These are phyloP conservation scores for Rauvolfia tetraphylla DNA, from an alignment of 257 asterid species.

Conservation along the genomic window DNA sequence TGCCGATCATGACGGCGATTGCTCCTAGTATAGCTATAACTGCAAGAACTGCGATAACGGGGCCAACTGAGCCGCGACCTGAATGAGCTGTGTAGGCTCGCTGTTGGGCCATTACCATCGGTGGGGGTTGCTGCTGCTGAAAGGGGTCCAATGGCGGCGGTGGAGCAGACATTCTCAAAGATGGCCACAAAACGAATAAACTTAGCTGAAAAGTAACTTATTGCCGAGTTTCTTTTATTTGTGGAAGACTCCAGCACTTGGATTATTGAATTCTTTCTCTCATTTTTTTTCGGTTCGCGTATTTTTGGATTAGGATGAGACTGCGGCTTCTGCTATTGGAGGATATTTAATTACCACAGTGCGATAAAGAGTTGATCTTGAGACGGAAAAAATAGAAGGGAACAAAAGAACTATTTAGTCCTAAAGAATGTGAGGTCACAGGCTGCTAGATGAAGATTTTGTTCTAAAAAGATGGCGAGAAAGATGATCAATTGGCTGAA, in stretches of 20 bases:
- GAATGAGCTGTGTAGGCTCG: constrained; percentile 48
- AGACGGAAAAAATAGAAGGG: not conserved
- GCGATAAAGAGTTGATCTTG: not conserved
- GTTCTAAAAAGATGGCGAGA: not conserved
- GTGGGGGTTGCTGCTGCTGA: constrained; percentile 49
- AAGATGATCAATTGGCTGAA: not conserved
- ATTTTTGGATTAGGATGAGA: not conserved
- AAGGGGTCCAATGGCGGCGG: constrained; percentile 39
- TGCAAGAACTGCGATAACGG: constrained; percentile 78
- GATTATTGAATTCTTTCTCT: not conserved
- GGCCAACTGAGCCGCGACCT: constrained; percentile 73
- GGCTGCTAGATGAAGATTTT: not conserved
- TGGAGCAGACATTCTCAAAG: constrained; percentile 36
- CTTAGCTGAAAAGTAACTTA: not conserved
- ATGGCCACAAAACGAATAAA: not conserved
- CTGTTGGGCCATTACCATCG: constrained; percentile 41
- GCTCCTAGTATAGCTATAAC: constrained; percentile 61
- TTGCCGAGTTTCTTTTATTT: not conserved
- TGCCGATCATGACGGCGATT: constrained; percentile 73
- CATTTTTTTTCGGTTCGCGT: not conserved
- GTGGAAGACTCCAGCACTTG: not conserved
- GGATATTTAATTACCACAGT: not conserved
- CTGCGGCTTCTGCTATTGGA: not conserved
- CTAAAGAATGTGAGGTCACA: not conserved
- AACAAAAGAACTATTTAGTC: not conserved